phyloP scores from a whole-genome alignment of 2,329 filamentous ascomycete species.

The Apiospora hydei region DNA sequence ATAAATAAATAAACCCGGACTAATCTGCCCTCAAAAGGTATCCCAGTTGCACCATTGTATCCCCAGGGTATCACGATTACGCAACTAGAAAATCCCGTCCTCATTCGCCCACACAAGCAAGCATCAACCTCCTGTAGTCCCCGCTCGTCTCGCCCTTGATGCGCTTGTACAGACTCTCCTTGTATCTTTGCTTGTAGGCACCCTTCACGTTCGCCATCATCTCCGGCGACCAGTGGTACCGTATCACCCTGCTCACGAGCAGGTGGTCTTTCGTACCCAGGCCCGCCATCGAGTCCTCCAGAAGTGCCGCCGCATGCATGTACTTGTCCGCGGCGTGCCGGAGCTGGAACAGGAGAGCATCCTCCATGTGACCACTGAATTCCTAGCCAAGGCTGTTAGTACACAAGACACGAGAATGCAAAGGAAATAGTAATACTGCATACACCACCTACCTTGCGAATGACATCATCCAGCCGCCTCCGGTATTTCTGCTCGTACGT shows the following conservation, averaged over 20 bases:
- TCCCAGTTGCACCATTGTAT: slow-evolving; percentile 15
- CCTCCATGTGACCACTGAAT: slow-evolving; percentile 92
- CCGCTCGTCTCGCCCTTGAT: slow-evolving; percentile 86
- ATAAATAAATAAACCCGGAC: neutral
- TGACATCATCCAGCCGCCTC: slow-evolving; percentile 72
- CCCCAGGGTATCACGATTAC: slow-evolving; percentile 17
- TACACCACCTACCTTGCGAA: slow-evolving; percentile 65
- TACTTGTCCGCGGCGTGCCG: slow-evolving; percentile 79
- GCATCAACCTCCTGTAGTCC: slow-evolving; percentile 79
- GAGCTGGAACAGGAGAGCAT: slow-evolving; percentile 83
- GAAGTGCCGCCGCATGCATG: slow-evolving; percentile 79
- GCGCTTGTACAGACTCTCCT: slow-evolving; percentile 69
- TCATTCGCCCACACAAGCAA: slow-evolving; percentile 67
- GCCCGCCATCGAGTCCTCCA: slow-evolving; percentile 90
- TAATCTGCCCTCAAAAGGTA: slow-evolving; percentile 2
- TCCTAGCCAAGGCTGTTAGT: slow-evolving; percentile 55
- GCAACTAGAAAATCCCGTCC: neutral
- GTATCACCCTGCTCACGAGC: slow-evolving; percentile 78
- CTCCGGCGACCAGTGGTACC: slow-evolving; percentile 81
- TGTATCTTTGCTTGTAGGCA: slow-evolving; percentile 77
- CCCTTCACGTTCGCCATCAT: slow-evolving; percentile 79
- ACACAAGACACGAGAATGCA: neutral
- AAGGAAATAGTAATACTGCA: neutral
- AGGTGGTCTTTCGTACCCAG: slow-evolving; percentile 85
- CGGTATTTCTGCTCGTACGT: slow-evolving; percentile 78